Percentiles rank a stretch among this genome's conserved stretches.
These are phyloP conservation scores for Testicularia cyperi DNA, from an alignment of 1,284 basidiomycete genomes.

Conservation along the genomic window DNA sequence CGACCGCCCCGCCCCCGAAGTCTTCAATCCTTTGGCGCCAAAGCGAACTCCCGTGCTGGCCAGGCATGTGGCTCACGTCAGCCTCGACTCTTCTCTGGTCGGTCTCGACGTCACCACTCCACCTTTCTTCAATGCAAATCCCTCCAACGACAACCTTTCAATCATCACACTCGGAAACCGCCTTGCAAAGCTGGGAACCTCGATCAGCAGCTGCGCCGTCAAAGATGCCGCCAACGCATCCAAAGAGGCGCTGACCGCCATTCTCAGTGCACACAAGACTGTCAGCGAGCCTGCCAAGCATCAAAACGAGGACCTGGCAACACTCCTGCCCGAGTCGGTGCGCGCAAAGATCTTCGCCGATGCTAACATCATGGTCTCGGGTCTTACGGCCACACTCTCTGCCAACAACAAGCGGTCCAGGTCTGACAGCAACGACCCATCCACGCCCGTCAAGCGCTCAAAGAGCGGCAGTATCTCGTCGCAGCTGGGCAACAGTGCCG, in stretches of 20 bases:
- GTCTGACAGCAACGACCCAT: slow-evolving; percentile 7
- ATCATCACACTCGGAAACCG: slow-evolving; percentile 2
- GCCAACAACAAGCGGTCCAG: slow-evolving; percentile 13
- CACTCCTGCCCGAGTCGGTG: slow-evolving; percentile 13
- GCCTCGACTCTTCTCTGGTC: slow-evolving; percentile 12
- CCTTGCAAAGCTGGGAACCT: slow-evolving; percentile 13
- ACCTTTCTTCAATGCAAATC: slow-evolving; percentile 21
- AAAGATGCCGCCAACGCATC: slow-evolving; percentile 3
- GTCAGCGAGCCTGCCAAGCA: slow-evolving; percentile 25
- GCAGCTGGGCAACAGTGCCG: slow-evolving; percentile 1
- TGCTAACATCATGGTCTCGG: slow-evolving; percentile 28
- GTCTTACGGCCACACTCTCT: slow-evolving; percentile 6
- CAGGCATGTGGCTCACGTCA: slow-evolving; percentile 27
- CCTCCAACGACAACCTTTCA: slow-evolving; percentile 12
- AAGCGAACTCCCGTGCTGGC: slow-evolving; percentile 25
- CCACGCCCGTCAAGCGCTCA: slow-evolving; percentile 23
- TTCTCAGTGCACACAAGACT: slow-evolving; percentile 25
- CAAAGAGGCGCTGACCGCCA: slow-evolving; percentile 17
- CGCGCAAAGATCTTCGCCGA: slow-evolving; percentile 15
- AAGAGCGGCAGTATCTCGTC: slow-evolving; percentile 31
- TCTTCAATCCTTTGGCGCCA: slow-evolving; percentile 17
- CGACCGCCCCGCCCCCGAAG: slow-evolving; percentile 4
- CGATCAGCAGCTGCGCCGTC: slow-evolving; percentile 28
- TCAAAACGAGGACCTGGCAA: slow-evolving; percentile 20
- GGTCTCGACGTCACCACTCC: slow-evolving; percentile 13